phyloP scores from a whole-genome alignment of 371 early-diverging fungal species.

The Apophysomyces ossiformis region DNA sequence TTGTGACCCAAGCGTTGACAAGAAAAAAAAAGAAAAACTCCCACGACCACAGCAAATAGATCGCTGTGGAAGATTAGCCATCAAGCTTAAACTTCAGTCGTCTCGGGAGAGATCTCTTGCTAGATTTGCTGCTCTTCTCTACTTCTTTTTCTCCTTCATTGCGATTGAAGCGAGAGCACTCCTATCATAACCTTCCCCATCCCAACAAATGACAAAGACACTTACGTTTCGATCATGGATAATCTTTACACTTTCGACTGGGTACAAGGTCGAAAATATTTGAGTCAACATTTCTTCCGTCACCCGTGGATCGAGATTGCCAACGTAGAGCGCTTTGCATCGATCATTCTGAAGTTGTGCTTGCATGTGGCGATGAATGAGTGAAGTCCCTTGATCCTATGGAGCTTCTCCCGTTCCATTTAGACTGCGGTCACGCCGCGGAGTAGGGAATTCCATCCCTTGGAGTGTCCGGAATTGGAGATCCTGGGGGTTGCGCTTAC shows the following conservation, averaged over 20 bases:
- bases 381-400: constrained; percentile 8
- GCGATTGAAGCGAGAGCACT: constrained; percentile 3
- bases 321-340: constrained; percentile 77
- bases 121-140: background rate
- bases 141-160: background rate
- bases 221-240: constrained; percentile 82
- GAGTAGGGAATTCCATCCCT: too few species aligned
- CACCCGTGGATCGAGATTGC: constrained; percentile 82
- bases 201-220: constrained; percentile 14
- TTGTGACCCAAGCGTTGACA: constrained; percentile 6
- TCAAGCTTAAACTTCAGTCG: background rate
- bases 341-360: constrained; percentile 40
- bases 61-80: background rate
- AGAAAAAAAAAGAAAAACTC: background rate
- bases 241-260: constrained; percentile 76
- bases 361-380: constrained; percentile 8
- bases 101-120: constrained; percentile 1
- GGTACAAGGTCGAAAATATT: constrained; percentile 69
- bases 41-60: background rate
- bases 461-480: too few species aligned
- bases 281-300: constrained; percentile 73
- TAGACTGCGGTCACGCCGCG: too few species aligned
- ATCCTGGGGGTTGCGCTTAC: too few species aligned
- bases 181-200: constrained; percentile 18
- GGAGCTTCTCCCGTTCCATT: background rate